phyloP scores from a whole-genome alignment of 371 early-diverging fungal genomes.

The Circinella minor region DNA sequence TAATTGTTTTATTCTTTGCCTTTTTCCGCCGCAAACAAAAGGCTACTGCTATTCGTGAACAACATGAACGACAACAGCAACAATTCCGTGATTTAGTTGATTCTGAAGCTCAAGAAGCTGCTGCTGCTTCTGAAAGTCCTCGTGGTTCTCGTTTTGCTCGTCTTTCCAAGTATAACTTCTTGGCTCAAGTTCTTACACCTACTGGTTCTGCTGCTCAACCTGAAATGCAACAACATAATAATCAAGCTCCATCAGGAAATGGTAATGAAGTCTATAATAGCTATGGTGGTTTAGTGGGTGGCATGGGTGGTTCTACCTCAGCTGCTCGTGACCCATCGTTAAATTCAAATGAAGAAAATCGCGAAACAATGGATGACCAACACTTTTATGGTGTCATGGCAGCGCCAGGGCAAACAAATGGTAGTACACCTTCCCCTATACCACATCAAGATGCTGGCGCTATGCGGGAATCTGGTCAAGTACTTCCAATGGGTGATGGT shows the following conservation, averaged over 20 bases:
- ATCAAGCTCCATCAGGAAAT: neutral
- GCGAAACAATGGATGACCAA: neutral
- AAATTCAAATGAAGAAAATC: neutral
- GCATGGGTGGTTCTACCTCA: slow-evolving; percentile 1
- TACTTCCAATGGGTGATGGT: neutral
- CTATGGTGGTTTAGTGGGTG: slow-evolving; percentile 8
- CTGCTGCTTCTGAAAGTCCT: neutral
- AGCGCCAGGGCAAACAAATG: neutral
- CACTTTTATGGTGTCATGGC: slow-evolving; percentile 1
- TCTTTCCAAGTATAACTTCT: slow-evolving; percentile 35
- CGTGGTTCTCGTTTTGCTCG: slow-evolving; percentile 21
- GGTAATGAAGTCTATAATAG: slow-evolving; percentile 9
- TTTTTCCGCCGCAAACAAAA: neutral
- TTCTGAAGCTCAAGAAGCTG: slow-evolving; percentile 11
- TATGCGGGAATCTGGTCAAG: neutral
- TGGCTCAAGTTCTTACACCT: slow-evolving; percentile 29
- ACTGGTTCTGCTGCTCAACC: neutral
- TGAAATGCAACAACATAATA: slow-evolving; percentile 8
- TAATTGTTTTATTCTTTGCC: slow-evolving; percentile 17
- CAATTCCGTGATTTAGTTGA: slow-evolving; percentile 17
- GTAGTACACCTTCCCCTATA: neutral
- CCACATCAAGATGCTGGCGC: slow-evolving; percentile 1
- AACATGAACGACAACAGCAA: slow-evolving; percentile 11
- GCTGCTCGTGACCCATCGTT: slow-evolving; percentile 3
- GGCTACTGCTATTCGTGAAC: slow-evolving; percentile 5